Conservation (phyloP, 345 rosid species). For the Brassica juncea region DNA sequence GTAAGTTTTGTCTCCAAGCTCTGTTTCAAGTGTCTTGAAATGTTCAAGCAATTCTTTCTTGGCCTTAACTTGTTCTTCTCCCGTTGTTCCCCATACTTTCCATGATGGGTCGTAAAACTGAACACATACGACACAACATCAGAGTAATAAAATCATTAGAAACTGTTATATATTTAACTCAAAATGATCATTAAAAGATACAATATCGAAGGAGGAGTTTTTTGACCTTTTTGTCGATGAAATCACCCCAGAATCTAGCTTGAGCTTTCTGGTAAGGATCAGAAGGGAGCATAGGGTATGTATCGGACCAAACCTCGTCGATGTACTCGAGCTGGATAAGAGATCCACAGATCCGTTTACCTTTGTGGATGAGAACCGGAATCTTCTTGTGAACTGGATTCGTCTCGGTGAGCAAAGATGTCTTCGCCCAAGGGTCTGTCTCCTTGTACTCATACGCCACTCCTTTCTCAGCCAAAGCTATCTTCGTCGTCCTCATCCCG, state of each 20-base stretch:
- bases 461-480: conserved; percentile 20
- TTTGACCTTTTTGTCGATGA: conserved; percentile 5
- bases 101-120: conserved; percentile 23
- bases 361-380: conserved; percentile 23
- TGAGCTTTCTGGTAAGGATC: conserved; percentile 12
- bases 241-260: conserved; percentile 3
- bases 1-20: conserved; percentile 52
- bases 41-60: conserved; percentile 54
- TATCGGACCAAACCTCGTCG: conserved; percentile 4
- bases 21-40: conserved; percentile 48
- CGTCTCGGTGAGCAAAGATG: conserved; percentile 25
- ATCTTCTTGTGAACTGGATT: conserved; percentile 41
- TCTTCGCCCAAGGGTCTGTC: conserved; percentile 12
- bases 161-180: neutral
- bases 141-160: neutral
- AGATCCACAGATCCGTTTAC: neutral
- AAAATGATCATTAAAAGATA: neutral
- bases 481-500: conserved; percentile 33
- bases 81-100: conserved; percentile 45
- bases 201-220: neutral
- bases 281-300: neutral
- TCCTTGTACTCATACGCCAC: neutral
- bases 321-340: conserved; percentile 18
- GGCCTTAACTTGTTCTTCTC: conserved; percentile 47
- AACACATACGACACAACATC: neutral